Evolutionary conservation across 768 basidiomycete species (phyloP).

Genomic region (Pulveroboletus sp.): DNA sequence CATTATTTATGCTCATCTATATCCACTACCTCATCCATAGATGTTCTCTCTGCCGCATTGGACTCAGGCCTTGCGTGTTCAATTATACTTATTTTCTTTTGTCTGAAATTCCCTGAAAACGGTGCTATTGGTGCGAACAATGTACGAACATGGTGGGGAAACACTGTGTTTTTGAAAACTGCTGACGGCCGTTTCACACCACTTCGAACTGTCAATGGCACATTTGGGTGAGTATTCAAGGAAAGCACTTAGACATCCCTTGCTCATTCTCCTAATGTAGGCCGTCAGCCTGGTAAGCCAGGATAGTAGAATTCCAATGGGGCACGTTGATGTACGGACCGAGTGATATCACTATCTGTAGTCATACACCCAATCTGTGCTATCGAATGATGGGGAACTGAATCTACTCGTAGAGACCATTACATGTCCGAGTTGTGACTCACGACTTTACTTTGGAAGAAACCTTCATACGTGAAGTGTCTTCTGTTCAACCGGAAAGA

Average conservation of each 20-base stretch:
- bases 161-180: constrained; percentile 36
- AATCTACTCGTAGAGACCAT: background rate
- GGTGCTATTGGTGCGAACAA: constrained; percentile 22
- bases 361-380: background rate
- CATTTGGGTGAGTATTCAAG: constrained; percentile 26
- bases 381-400: background rate
- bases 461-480: too few relatives aligned
- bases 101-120: constrained; percentile 9
- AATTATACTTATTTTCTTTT: constrained; percentile 54
- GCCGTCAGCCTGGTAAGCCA: background rate
- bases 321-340: background rate
- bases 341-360: background rate
- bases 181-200: constrained; percentile 23
- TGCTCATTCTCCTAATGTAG: background rate
- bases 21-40: too few relatives aligned
- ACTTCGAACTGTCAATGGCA: constrained; percentile 10
- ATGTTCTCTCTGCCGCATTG: constrained; percentile 29
- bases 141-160: constrained; percentile 70
- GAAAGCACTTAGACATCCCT: background rate
- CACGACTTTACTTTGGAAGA: too few relatives aligned
- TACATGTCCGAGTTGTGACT: too few relatives aligned
- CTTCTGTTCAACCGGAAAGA: too few relatives aligned
- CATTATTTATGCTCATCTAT: too few relatives aligned
- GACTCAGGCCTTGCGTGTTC: constrained; percentile 68
- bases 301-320: background rate